phyloP scores from a whole-genome alignment of 192 early-diverging fungal genomes.

The Entomortierella lignicola region DNA sequence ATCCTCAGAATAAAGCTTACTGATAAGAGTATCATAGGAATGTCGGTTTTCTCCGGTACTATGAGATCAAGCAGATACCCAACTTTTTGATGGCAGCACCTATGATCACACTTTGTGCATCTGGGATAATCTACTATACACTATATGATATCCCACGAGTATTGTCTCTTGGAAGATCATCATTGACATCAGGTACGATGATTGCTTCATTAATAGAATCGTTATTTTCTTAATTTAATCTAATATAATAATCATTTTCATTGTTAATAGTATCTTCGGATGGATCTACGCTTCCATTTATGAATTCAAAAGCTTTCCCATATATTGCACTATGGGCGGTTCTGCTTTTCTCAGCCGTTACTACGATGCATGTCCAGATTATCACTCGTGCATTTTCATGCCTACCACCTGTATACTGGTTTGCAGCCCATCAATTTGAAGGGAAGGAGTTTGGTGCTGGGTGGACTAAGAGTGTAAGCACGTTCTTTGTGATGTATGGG shows the following conservation, averaged over 20 bases:
- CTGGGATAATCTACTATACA: constrained; percentile 69
- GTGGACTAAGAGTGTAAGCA: constrained; percentile 10
- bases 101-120: constrained; percentile 73
- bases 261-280: neutral
- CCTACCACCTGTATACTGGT: constrained; percentile 86
- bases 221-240: no score
- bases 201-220: neutral
- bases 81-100: constrained; percentile 91
- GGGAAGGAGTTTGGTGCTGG: constrained; percentile 6
- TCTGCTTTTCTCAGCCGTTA: constrained; percentile 69
- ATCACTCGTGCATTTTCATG: constrained; percentile 88
- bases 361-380: constrained; percentile 92
- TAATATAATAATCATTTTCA: neutral
- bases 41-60: constrained; percentile 88
- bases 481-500: constrained; percentile 83
- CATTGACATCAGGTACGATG: constrained; percentile 2
- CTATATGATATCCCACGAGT: constrained; percentile 63
- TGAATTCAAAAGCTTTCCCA: constrained; percentile 40
- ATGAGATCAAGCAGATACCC: constrained; percentile 83
- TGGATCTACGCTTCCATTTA: constrained; percentile 10
- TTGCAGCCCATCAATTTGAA: constrained; percentile 67
- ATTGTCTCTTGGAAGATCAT: constrained; percentile 66
- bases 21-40: constrained; percentile 62
- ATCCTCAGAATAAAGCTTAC: neutral
- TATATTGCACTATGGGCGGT: constrained; percentile 78